Percentiles rank a stretch among this genome's conserved stretches.
Evolutionary conservation across 257 asterid species (phyloP).

Genomic region (Craterostigma plantagineum): DNA sequence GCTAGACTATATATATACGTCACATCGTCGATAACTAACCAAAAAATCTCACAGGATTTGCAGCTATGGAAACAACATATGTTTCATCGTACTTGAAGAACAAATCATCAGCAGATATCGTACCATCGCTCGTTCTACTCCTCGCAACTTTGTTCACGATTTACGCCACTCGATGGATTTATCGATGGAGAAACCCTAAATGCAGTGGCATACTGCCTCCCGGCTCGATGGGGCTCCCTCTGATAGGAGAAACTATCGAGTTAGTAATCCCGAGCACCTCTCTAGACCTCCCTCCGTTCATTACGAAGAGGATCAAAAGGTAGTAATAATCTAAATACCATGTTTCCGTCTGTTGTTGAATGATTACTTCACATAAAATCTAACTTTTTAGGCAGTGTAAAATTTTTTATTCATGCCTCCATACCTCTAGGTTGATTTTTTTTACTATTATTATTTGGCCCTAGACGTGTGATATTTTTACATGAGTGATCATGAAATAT

Average conservation of each 20-base stretch:
- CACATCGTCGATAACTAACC: no score
- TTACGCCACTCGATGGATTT: slow-evolving; percentile 5
- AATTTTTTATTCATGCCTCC: no score
- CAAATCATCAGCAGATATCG: neutral
- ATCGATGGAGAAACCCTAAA: slow-evolving; percentile 14
- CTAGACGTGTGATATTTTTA: no score
- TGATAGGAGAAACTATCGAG: slow-evolving; percentile 12
- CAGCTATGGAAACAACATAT: neutral
- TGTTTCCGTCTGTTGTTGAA: no score
- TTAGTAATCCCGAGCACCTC: slow-evolving; percentile 1
- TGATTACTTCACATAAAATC: no score
- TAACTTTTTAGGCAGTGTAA: no score
- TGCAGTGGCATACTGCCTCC: slow-evolving; percentile 12
- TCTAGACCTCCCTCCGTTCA: slow-evolving; percentile 9
- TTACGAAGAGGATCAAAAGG: slow-evolving; percentile 7
- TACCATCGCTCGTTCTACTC: neutral
- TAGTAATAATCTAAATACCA: neutral
- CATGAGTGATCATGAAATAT: no score
- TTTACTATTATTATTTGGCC: no score
- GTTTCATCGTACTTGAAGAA: neutral
- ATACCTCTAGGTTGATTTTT: no score
- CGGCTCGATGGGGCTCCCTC: slow-evolving; percentile 14
- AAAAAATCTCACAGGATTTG: no score
- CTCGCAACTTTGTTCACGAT: neutral
- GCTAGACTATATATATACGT: no score